These are phyloP conservation scores for Murraya paniculata DNA, from an alignment of 345 rosid genomes.

Conservation along the genomic window DNA sequence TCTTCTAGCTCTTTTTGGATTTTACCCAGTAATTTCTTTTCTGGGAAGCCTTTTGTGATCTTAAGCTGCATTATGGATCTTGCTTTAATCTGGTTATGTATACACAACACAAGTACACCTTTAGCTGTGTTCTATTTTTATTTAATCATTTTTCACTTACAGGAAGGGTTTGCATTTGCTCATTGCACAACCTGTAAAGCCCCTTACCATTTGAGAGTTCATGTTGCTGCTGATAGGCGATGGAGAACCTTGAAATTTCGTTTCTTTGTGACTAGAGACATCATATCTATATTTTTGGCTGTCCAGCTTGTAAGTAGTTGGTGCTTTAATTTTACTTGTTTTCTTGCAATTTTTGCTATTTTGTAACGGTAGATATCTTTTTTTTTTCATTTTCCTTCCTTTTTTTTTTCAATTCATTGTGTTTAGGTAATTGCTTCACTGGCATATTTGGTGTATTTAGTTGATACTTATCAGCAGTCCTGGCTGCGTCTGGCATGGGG, in stretches of 20 bases:
- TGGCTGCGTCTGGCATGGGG: slow-evolving; percentile 94
- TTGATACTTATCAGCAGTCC: slow-evolving; percentile 70
- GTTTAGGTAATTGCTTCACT: slow-evolving; percentile 82
- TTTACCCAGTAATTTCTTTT: background rate
- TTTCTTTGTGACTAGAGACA: slow-evolving; percentile 97
- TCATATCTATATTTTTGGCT: slow-evolving; percentile 78
- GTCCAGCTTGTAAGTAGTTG: slow-evolving; percentile 78
- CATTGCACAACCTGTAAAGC: slow-evolving; percentile 99
- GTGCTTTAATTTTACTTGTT: background rate
- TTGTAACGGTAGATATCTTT: background rate
- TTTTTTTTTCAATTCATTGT: slow-evolving; percentile 15
- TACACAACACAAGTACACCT: background rate
- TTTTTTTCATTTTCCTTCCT: background rate
- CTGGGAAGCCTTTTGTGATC: background rate
- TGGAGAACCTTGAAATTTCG: slow-evolving; percentile 97
- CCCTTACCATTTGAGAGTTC: slow-evolving; percentile 96
- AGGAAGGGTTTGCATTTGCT: slow-evolving; percentile 99
- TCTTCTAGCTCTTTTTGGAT: background rate
- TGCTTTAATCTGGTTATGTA: background rate
- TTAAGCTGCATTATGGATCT: background rate
- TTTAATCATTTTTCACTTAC: slow-evolving; percentile 18
- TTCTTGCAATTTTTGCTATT: background rate
- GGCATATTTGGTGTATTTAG: slow-evolving; percentile 79
- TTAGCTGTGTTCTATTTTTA: background rate
- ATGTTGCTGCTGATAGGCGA: slow-evolving; percentile 91